Evolutionary conservation across 441 rosid genomes (phyloP).

Genomic region (Croton setiger): DNA sequence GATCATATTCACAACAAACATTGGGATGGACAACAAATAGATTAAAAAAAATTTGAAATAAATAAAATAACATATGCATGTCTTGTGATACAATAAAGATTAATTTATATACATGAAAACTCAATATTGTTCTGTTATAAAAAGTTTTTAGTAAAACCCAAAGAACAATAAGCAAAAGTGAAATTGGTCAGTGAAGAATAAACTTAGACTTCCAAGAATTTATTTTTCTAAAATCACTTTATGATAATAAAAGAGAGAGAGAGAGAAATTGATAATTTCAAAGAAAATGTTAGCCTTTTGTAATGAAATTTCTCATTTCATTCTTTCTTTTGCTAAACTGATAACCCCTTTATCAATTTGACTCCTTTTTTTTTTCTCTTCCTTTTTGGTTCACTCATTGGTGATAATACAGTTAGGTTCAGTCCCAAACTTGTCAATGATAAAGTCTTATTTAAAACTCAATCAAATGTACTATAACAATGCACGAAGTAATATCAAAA

Average conservation of each 20-base stretch:
- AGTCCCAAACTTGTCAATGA: too few relatives aligned
- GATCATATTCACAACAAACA: too few relatives aligned
- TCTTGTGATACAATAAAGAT: background rate
- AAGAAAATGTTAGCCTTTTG: slow-evolving; percentile 29
- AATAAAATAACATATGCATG: background rate
- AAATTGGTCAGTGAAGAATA: background rate
- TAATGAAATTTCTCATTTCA: slow-evolving; percentile 26
- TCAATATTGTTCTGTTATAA: background rate
- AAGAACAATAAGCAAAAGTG: background rate
- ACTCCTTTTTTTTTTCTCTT: background rate
- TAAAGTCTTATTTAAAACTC: too few relatives aligned
- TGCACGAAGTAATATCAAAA: too few relatives aligned
- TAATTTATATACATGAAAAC: background rate
- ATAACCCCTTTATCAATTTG: slow-evolving; percentile 37
- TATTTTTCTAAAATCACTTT: slow-evolving; percentile 25
- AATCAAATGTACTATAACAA: too few relatives aligned
- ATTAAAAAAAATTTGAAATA: background rate
- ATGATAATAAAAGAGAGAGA: slow-evolving; percentile 15
- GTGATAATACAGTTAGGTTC: too few relatives aligned
- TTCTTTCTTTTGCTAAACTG: slow-evolving; percentile 22
- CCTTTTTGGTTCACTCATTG: background rate
- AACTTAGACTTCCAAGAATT: slow-evolving; percentile 22
- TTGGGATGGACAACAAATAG: too few relatives aligned
- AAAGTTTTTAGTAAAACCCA: background rate
- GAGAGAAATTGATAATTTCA: slow-evolving; percentile 17